These are phyloP conservation scores for Magnolia sinica DNA, from an alignment of 164 flowering plant genomes.

Conservation along the genomic window DNA sequence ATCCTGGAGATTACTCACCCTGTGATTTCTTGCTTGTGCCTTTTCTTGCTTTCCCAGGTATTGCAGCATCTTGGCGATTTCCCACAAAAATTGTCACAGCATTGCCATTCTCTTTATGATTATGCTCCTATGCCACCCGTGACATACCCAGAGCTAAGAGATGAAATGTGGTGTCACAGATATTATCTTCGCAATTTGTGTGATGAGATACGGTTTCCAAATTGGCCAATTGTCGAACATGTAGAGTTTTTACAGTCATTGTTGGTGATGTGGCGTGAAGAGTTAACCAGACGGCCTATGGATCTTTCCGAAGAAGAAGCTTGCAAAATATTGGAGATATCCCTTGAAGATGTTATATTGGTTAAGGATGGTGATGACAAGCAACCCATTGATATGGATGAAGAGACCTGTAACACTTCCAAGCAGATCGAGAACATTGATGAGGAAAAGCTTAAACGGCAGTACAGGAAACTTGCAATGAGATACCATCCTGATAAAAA, in stretches of 20 bases:
- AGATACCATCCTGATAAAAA: constrained; percentile 97
- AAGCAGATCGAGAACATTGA: constrained; percentile 88
- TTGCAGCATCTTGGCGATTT: constrained; percentile 99
- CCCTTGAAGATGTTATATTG: constrained; percentile 62
- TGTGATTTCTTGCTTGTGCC: neutral
- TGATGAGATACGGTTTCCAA: constrained; percentile 96
- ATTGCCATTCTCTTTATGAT: constrained; percentile 92
- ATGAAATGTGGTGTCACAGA: constrained; percentile 99
- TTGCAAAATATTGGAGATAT: constrained; percentile 88
- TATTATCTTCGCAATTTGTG: constrained; percentile 94
- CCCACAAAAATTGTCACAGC: constrained; percentile 94
- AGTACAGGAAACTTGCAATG: constrained; percentile 98
- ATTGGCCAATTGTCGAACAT: constrained; percentile 99
- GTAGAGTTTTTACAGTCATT: constrained; percentile 95
- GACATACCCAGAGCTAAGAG: constrained; percentile 92
- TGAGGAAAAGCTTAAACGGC: constrained; percentile 97
- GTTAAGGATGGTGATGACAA: constrained; percentile 36
- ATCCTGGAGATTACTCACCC: neutral
- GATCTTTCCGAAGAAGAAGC: constrained; percentile 99
- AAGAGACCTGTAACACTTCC: constrained; percentile 46
- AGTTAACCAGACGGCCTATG: constrained; percentile 94
- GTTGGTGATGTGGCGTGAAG: constrained; percentile 99
- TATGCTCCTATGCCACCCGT: constrained; percentile 99
- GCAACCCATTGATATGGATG: constrained; percentile 36
- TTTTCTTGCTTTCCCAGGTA: constrained; percentile 47